Evolutionary conservation across 352 stramenopile species (phyloP), one percentile per base, ranked within the genome.

Genomic region (Detonula confervacea): DNA sequence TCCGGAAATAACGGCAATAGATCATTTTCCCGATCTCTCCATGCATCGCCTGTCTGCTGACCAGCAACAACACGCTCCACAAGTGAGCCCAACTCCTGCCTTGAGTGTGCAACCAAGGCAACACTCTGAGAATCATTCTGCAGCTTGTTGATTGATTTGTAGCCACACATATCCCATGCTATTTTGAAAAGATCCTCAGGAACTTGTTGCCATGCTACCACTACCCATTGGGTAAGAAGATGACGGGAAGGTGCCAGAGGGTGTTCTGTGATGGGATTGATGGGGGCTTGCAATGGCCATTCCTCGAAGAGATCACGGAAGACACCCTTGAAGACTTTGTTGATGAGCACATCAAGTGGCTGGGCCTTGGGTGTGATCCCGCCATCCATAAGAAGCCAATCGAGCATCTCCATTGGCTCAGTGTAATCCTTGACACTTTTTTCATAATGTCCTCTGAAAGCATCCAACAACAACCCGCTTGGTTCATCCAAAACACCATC

Each of bases 131-230:
- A 16, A 16, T 69, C 22, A 8, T 52, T 14, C 14, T 62, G 29
- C 7, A 73, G 14, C 14, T 63, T 2, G 6, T 63, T n/a, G 20
- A 63, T 42, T 2, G 51, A 20, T 54, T 55, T 54, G 59, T 77
- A 77, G 3, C 59, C 57, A 42, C 27, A 52, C 1, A 72, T 46
- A 2, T 33, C 24, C 69, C 69, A 77, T 37, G 69, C 37, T 56
- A 55, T 77, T 2, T 9, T n/a, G 18, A 77, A 14, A 6, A 77
- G 29, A 27, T 77, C 69, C 44, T 77, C 57, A n/a, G 69, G 60
- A 1, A 77, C 42, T 27, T 63, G n/a, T 2, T 77, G 57, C 69
- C 69, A 77, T 49, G 69, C 69, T 30, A 64, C 6, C 16, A 77
- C 56, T 64, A 64, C 59, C 69, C 69, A 77, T 12, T 61, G 20